These are phyloP conservation scores for Cladophialophora psammophila DNA, from an alignment of 2,329 filamentous ascomycete species.

Conservation along the genomic window DNA sequence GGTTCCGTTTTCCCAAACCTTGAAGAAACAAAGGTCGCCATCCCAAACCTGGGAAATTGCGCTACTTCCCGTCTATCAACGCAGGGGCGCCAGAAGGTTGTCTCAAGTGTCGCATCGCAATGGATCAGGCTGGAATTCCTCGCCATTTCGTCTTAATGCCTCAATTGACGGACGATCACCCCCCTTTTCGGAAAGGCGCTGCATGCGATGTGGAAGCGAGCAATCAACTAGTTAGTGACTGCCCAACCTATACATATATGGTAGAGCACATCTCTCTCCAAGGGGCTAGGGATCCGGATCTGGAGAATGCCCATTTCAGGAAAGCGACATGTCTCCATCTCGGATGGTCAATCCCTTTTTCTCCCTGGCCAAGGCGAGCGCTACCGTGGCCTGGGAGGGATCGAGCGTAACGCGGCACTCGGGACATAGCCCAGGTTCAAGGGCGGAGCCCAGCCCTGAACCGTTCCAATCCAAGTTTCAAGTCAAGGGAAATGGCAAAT, in stretches of 20 bases:
- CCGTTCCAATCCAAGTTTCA: neutral
- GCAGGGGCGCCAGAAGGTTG: slow-evolving; percentile 14
- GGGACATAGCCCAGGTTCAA: neutral
- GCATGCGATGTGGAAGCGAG: neutral
- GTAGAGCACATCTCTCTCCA: neutral
- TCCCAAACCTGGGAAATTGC: neutral
- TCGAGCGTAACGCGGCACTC: neutral
- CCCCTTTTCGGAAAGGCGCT: neutral
- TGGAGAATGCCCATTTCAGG: neutral
- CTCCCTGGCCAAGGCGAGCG: neutral
- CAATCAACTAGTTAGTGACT: neutral
- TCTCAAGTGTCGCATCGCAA: neutral
- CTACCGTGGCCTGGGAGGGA: neutral
- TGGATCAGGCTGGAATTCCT: slow-evolving; percentile 20
- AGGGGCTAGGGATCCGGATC: neutral
- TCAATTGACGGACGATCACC: neutral
- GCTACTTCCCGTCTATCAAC: slow-evolving; percentile 4
- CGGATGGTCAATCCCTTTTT: neutral
- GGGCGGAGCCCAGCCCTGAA: neutral
- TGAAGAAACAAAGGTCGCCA: neutral
- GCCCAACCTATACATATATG: neutral
- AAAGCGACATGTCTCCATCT: neutral
- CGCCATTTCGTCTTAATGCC: slow-evolving; percentile 1
- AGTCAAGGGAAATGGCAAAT: neutral
- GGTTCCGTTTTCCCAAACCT: neutral